Percentiles rank a stretch among this genome's conserved stretches.
Evolutionary conservation across 352 stramenopile species (phyloP).

Genomic region (Phytophthora chlamydospora): DNA sequence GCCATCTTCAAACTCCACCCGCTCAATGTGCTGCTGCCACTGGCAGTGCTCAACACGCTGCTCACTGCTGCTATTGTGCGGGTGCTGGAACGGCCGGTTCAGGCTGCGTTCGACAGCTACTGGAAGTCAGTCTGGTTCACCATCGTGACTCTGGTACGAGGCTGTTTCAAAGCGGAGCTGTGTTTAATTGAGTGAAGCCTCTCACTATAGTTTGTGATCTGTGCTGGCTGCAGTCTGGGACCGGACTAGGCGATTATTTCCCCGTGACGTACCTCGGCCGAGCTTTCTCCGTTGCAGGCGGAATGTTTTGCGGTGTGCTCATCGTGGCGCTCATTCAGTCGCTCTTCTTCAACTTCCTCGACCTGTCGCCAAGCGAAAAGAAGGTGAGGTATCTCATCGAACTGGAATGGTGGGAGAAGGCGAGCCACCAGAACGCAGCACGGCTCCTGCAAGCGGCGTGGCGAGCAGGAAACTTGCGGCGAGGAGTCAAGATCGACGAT

Average conservation of each 20-base stretch:
- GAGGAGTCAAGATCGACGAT: neutral
- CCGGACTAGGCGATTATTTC: conserved; percentile 76
- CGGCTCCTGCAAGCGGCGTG: conserved; percentile 57
- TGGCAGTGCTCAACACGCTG: conserved; percentile 62
- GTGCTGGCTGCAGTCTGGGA: conserved; percentile 50
- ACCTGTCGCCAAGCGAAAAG: conserved; percentile 65
- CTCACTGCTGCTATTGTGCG: conserved; percentile 73
- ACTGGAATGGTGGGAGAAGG: conserved; percentile 58
- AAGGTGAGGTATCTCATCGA: conserved; percentile 78
- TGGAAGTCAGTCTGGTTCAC: conserved; percentile 78
- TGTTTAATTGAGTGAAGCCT: too few relatives aligned
- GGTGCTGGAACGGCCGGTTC: conserved; percentile 71
- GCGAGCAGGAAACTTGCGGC: conserved; percentile 22
- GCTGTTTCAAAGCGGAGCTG: too few relatives aligned
- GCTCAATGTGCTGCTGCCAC: conserved; percentile 60
- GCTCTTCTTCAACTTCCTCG: conserved; percentile 77
- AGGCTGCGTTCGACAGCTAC: conserved; percentile 70
- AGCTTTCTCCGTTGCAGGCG: conserved; percentile 58
- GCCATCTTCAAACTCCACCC: conserved; percentile 76
- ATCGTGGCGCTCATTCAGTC: conserved; percentile 78
- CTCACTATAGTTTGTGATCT: neutral
- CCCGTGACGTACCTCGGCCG: conserved; percentile 73
- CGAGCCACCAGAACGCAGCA: conserved; percentile 46
- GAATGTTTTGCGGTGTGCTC: conserved; percentile 74
- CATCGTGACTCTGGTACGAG: conserved; percentile 66